Conservation (phyloP, 305 asterid species). For the Coffea humblotiana region DNA sequence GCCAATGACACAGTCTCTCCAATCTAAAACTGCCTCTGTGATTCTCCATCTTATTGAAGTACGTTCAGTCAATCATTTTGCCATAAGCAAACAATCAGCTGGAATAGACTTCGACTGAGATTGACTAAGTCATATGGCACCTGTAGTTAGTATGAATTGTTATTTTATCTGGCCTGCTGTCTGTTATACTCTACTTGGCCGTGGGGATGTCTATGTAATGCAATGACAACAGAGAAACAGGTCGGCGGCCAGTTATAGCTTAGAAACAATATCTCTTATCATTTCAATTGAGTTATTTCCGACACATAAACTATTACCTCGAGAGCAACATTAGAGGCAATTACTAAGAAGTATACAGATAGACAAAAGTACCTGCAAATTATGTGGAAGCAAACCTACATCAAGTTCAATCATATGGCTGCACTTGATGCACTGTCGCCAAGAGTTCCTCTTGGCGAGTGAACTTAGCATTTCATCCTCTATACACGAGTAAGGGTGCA, state of each 20-base stretch:
- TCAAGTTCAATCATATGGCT: constrained; percentile 56
- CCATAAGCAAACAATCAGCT: too few species aligned
- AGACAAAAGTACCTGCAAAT: constrained; percentile 44
- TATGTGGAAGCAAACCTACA: constrained; percentile 66
- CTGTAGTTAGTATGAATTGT: neutral
- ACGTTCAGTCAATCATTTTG: too few species aligned
- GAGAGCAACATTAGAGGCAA: neutral
- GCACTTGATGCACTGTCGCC: constrained; percentile 67
- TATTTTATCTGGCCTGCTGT: neutral
- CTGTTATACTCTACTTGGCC: too few species aligned
- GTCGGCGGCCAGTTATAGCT: too few species aligned
- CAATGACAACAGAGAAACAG: too few species aligned
- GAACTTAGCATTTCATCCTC: constrained; percentile 47
- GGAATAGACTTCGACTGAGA: too few species aligned
- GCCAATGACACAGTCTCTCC: too few species aligned
- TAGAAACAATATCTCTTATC: neutral
- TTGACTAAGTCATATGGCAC: too few species aligned
- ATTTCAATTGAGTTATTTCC: neutral
- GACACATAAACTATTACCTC: neutral
- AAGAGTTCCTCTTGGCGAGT: constrained; percentile 42
- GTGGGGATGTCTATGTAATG: too few species aligned
- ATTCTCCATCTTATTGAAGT: too few species aligned
- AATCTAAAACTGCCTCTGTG: too few species aligned
- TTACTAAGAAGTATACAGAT: neutral
- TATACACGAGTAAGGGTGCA: constrained; percentile 26